Conservation (phyloP, 1,284 basidiomycete genomes). For the Sanghuangporus weigelae region DNA sequence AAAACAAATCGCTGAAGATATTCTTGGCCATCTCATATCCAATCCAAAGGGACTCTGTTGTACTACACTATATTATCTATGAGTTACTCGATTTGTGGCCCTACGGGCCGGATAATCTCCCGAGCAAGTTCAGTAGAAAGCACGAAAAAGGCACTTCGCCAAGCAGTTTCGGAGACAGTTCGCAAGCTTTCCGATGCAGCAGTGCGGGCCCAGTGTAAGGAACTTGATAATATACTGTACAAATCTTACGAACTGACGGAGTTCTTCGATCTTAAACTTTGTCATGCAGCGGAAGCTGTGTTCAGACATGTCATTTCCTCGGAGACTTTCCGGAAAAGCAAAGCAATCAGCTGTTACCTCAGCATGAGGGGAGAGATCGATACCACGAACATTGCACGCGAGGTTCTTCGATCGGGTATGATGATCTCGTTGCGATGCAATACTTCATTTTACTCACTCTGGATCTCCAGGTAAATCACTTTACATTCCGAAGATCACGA, state of each 20-base stretch:
- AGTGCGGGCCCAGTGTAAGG: slow-evolving; percentile 55
- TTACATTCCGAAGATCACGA: slow-evolving; percentile 63
- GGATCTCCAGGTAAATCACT: slow-evolving; percentile 49
- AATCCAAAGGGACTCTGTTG: too few species aligned
- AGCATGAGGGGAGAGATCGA: slow-evolving; percentile 71
- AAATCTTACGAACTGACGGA: neutral
- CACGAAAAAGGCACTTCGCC: slow-evolving; percentile 48
- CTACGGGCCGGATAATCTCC: neutral
- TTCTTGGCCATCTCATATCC: too few species aligned
- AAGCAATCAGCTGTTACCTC: slow-evolving; percentile 64
- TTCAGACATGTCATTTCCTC: slow-evolving; percentile 41
- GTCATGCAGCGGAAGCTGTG: slow-evolving; percentile 46
- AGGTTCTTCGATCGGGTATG: slow-evolving; percentile 45
- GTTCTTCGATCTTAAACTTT: slow-evolving; percentile 6
- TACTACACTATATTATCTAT: neutral
- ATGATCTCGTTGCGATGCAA: slow-evolving; percentile 5
- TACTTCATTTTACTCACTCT: neutral
- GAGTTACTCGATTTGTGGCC: neutral
- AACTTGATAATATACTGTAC: neutral
- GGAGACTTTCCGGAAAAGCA: slow-evolving; percentile 44
- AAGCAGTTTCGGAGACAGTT: slow-evolving; percentile 40
- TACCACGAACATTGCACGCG: slow-evolving; percentile 45
- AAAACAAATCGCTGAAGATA: too few species aligned
- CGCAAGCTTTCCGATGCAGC: slow-evolving; percentile 36
- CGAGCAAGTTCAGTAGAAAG: neutral